Evolutionary conservation across 2,329 filamentous ascomycete genomes (phyloP).

Genomic region (Akanthomyces dipterigenus): DNA sequence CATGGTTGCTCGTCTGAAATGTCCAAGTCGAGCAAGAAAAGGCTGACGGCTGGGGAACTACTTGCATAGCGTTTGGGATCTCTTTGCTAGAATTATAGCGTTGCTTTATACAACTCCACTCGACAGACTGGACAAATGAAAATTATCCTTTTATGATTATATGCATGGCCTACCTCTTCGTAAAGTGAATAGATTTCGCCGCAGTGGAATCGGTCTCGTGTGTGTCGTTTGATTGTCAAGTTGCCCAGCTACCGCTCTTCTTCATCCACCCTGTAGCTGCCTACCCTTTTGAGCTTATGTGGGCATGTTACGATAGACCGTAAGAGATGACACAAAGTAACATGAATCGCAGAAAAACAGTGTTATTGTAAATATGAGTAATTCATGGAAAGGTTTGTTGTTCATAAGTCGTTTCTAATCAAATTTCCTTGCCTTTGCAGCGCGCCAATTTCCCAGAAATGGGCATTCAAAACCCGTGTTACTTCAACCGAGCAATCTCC

Average conservation of each 20-base stretch:
- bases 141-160: neutral
- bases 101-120: constrained; percentile 1
- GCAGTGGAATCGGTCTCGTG: neutral
- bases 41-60: neutral
- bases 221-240: neutral
- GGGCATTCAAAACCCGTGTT: too few species aligned
- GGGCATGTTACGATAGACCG: too few species aligned
- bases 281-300: neutral
- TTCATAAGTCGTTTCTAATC: too few species aligned
- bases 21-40: neutral
- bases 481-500: too few species aligned
- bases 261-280: too few species aligned
- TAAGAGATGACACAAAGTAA: too few species aligned
- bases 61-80: neutral
- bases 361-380: too few species aligned
- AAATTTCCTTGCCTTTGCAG: too few species aligned
- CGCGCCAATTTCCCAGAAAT: too few species aligned
- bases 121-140: neutral
- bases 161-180: neutral
- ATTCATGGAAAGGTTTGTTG: too few species aligned
- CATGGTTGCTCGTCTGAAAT: neutral
- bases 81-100: neutral
- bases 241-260: too few species aligned
- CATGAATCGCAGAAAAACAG: too few species aligned
- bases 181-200: neutral